Base-by-base conservation (phyloP, 768 basidiomycete genomes). In the Hygrocybe coccinea region DNA sequence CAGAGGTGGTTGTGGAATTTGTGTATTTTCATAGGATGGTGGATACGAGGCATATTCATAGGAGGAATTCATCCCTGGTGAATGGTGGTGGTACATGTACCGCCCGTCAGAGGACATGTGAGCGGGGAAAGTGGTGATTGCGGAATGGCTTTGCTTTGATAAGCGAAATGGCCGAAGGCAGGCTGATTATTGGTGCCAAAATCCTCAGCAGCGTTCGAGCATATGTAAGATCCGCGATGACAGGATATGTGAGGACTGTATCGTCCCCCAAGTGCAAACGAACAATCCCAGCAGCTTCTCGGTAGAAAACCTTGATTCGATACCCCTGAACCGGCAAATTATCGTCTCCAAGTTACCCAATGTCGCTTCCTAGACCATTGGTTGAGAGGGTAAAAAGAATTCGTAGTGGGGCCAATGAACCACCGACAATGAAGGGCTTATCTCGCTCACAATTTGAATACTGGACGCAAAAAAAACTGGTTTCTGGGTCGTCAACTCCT, bases 11-110 rank as follows among this genome's bases (percentile, higher is more conserved):
- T 56, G 48, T 34, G 39, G 11, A 14, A 60, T 57, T 34, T 49
- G 59, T 11, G 56, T 46, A 22, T 35, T 50, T 22, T 60, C 56
- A 39, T 60, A 56, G n/a, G 48, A 50, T 11, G 56, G 35, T 14
- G 56, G 45, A 54, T 60, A 60, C 10, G 49, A 25, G 21, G 57
- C 48, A 51, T 60, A 60, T 8, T 60, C 59, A 36, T 60, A 60
- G 21, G 47, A 39, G 9, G 59, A 34, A 34, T 54, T 39, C 38
- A 57, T 45, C 0, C 38, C 52, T 36, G n/a, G 51, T 11, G 55
- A 22, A 8, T 24, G 56, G 6, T 56, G 50, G 19, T 60, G 54
- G 41, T 60, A 60, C 50, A 60, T 57, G 47, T 56, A 59, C 48
- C 59, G 55, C 9, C 52, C 52, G 50, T 59, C 59, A n/a, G 59